These are phyloP conservation scores for Trichoderma simmonsii DNA, from an alignment of 2,329 filamentous ascomycete genomes.

Conservation along the genomic window DNA sequence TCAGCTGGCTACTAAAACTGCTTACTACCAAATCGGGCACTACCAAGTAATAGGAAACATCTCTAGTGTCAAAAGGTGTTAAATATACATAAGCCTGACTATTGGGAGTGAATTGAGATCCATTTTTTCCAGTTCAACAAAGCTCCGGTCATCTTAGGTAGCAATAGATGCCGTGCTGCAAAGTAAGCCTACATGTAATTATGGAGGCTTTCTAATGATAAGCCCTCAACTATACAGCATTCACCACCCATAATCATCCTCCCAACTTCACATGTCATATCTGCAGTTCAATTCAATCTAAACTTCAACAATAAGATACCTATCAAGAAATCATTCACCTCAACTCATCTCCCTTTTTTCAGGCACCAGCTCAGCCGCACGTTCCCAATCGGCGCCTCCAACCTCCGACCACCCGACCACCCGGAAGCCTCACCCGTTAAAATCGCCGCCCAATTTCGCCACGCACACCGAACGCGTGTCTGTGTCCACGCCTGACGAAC, in stretches of 20 bases:
- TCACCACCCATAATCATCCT: neutral
- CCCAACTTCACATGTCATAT: neutral
- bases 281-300: neutral
- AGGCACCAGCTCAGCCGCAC: neutral
- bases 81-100: too few relatives aligned
- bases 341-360: neutral
- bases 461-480: slow-evolving; percentile 1
- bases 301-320: too few relatives aligned
- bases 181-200: too few relatives aligned
- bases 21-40: neutral
- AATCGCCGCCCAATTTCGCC: neutral
- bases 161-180: neutral
- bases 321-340: neutral
- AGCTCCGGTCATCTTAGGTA: neutral
- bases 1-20: neutral
- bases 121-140: too few relatives aligned
- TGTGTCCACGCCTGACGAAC: neutral
- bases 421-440: neutral
- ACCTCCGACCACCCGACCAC: neutral
- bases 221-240: neutral
- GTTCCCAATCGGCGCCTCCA: neutral
- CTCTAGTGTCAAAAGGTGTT: too few relatives aligned
- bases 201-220: too few relatives aligned
- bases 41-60: neutral
- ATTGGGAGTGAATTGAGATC: too few relatives aligned